These are phyloP conservation scores for Colletotrichum orbiculare DNA, from an alignment of 2,329 filamentous ascomycete species.

Conservation along the genomic window DNA sequence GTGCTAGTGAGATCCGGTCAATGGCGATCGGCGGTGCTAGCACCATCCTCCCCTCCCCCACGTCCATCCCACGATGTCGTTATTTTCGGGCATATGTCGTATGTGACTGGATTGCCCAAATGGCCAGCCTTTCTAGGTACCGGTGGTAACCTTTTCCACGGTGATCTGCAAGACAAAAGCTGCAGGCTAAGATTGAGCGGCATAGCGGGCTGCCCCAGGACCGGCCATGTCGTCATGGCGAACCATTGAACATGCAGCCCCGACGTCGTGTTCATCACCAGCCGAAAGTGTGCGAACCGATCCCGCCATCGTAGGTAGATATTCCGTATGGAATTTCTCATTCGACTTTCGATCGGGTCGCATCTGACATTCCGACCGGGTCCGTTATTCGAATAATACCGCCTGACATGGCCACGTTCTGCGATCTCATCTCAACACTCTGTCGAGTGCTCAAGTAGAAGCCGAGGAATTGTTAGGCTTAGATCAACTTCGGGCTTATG, in stretches of 20 bases:
- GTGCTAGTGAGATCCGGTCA: neutral
- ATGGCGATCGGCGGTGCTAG: conserved; percentile 8
- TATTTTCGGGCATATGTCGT: conserved; percentile 34
- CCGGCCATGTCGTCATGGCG: conserved; percentile 27
- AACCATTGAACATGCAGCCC: neutral
- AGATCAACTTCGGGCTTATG: too few species aligned
- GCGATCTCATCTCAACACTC: too few species aligned
- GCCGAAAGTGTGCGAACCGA: conserved; percentile 1
- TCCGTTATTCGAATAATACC: too few species aligned
- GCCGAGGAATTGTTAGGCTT: too few species aligned
- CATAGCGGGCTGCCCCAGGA: conserved; percentile 5
- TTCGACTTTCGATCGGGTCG: neutral
- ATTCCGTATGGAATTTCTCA: neutral
- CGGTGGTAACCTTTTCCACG: neutral
- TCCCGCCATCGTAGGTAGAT: conserved; percentile 10
- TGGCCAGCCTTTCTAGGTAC: too few species aligned
- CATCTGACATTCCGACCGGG: too few species aligned
- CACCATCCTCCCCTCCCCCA: conserved; percentile 14
- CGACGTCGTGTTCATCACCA: neutral
- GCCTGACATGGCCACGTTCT: too few species aligned
- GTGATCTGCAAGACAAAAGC: neutral
- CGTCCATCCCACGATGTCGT: conserved; percentile 29
- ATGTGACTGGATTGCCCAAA: neutral
- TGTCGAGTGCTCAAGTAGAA: too few species aligned
- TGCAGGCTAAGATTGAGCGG: neutral